Evolutionary conservation across 2,329 filamentous ascomycete genomes (phyloP).

Genomic region (Geosmithia flava): DNA sequence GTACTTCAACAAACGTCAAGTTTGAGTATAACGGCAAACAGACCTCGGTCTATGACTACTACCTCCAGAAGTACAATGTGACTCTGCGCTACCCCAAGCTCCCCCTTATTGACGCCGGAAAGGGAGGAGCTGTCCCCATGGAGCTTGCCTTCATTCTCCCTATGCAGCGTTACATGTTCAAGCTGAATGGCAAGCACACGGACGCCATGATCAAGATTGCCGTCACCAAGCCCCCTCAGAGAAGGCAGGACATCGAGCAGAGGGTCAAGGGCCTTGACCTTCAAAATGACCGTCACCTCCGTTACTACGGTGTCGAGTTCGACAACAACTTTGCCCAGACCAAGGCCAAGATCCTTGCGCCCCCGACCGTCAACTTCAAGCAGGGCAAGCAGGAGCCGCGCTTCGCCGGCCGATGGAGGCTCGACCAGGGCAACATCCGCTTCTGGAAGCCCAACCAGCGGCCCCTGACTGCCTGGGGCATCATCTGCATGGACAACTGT

Average conservation of each 20-base stretch:
- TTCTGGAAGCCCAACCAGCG: conserved; percentile 55
- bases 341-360: conserved; percentile 57
- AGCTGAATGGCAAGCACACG: conserved; percentile 54
- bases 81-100: conserved; percentile 31
- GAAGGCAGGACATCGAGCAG: conserved; percentile 50
- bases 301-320: conserved; percentile 63
- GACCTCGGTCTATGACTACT: conserved; percentile 20
- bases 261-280: conserved; percentile 48
- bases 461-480: conserved; percentile 61
- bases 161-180: conserved; percentile 51
- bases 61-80: conserved; percentile 31
- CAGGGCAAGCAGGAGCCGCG: conserved; percentile 30
- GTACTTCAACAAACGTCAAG: conserved; percentile 34
- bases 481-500: conserved; percentile 52
- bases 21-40: conserved; percentile 40
- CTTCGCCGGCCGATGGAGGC: conserved; percentile 70
- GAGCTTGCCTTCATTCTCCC: conserved; percentile 41
- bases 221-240: conserved; percentile 60
- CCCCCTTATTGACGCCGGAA: conserved; percentile 46
- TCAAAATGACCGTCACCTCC: conserved; percentile 59
- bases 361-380: conserved; percentile 68
- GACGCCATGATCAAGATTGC: conserved; percentile 87
- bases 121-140: conserved; percentile 45
- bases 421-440: conserved; percentile 52
- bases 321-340: conserved; percentile 49